Base-by-base conservation (phyloP, 805 yeast genomes). In the Kodamaea lidongshanica region DNA sequence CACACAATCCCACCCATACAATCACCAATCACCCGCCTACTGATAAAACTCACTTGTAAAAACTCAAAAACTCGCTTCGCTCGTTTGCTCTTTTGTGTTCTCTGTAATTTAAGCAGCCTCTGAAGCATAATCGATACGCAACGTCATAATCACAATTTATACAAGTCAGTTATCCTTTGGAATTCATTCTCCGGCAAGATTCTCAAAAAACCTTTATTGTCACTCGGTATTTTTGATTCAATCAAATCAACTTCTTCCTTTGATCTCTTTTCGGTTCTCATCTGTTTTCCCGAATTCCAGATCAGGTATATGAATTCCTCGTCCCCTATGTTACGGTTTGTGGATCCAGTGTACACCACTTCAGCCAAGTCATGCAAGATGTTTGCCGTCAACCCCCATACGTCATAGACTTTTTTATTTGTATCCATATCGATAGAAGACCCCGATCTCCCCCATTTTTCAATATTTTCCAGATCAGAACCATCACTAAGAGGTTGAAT, bases 381-480 rank as follows among this genome's bases (percentile, higher is more conserved):
- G 46, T 79, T 80, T 3, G 88, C 89, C 0, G 92, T 82, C 20
- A 82, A 56, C 1, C 94, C 94, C 94, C 92, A 82, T 4, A 83
- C 77, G 45, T 80, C 82, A 45, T 81, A 74, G 21, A 77, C 67
- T 33, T 67, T 63, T 25, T 56, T 60, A 50, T 73, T 47, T 41
- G 68, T 50, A 13, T 39, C 48, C 8, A 58, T 46, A 33, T 61
- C 57, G 13, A 64, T 38, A 28, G 68, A 44, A 7, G 64, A 46
- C 3, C 70, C 70, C 26, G 52, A 38, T 28, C 56, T 46, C 10
- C 70, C 70, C 69, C 69, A 64, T 9, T 25, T 30, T 4, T 42
- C 30, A 16, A 58, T 35, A 14, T 56, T 36, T 8, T 39, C 79
- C 7, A 70, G 73, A 18, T 74, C 79, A 0, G 79, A 64, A 12